phyloP scores from a whole-genome alignment of 2,329 filamentous ascomycete species.

The Trichophyton benhamiae region DNA sequence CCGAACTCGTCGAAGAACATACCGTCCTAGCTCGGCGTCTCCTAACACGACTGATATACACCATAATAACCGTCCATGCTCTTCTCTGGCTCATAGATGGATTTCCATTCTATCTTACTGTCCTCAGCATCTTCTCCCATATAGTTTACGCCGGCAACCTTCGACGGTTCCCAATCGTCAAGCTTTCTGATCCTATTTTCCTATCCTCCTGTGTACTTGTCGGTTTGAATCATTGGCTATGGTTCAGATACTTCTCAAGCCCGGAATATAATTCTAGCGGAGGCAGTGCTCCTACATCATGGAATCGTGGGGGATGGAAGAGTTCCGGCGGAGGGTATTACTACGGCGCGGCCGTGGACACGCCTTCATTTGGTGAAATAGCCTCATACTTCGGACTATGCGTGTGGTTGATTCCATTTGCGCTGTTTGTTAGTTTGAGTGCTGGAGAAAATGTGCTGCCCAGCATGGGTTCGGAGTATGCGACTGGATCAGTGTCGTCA shows the following conservation, averaged over 20 bases:
- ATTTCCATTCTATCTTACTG: constrained; percentile 65
- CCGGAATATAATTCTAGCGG: constrained; percentile 34
- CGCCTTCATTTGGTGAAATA: constrained; percentile 85
- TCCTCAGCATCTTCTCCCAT: constrained; percentile 69
- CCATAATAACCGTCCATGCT: constrained; percentile 59
- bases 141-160: constrained; percentile 82
- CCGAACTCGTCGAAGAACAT: constrained; percentile 94
- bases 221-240: constrained; percentile 80
- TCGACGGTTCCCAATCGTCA: constrained; percentile 61
- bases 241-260: constrained; percentile 84
- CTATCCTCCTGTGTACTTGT: constrained; percentile 74
- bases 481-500: constrained; percentile 36
- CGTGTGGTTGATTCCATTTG: constrained; percentile 93
- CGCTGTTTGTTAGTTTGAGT: constrained; percentile 84
- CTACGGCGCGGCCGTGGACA: constrained; percentile 30
- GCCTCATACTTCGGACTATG: constrained; percentile 92
- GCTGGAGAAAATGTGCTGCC: constrained; percentile 92
- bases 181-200: constrained; percentile 77
- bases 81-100: constrained; percentile 68
- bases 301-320: constrained; percentile 16
- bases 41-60: constrained; percentile 75
- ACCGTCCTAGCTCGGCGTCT: constrained; percentile 82
- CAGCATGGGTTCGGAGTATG: constrained; percentile 71
- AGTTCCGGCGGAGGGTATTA: constrained; percentile 14
- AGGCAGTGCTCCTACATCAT: constrained; percentile 4